Percentiles rank a stretch among this genome's conserved stretches.
These are phyloP conservation scores for Globisporangium carolinianum DNA, from an alignment of 352 stramenopile species.

Conservation along the genomic window DNA sequence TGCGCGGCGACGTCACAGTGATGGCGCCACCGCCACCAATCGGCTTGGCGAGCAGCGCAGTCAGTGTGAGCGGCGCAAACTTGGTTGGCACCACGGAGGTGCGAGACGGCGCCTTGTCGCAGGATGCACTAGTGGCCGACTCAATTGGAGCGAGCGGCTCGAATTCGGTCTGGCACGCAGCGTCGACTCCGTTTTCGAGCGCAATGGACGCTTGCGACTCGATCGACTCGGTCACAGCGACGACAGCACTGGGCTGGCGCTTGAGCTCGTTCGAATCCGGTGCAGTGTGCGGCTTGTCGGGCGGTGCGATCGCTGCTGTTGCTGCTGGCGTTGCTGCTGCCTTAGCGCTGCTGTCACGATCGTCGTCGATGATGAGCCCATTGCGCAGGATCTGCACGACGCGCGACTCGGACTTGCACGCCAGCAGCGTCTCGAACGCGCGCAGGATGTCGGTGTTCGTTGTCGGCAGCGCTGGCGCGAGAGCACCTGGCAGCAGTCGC, in stretches of 20 bases:
- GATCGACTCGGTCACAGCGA: constrained; percentile 51
- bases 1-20: constrained; percentile 17
- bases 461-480: constrained; percentile 5
- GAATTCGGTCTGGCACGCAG: constrained; percentile 45
- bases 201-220: constrained; percentile 58
- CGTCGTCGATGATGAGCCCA: neutral
- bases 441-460: constrained; percentile 18
- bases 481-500: neutral
- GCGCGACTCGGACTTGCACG: constrained; percentile 25
- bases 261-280: constrained; percentile 2
- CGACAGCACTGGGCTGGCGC: constrained; percentile 45
- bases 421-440: constrained; percentile 31
- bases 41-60: constrained; percentile 34
- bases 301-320: neutral
- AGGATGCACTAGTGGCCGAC: too few species aligned
- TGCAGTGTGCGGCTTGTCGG: neutral
- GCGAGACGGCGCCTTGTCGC: neutral
- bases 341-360: neutral
- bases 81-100: constrained; percentile 16
- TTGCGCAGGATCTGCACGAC: constrained; percentile 31
- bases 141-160: constrained; percentile 1
- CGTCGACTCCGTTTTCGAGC: constrained; percentile 27
- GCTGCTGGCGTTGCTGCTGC: neutral
- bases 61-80: constrained; percentile 36
- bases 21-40: neutral